Conservation (phyloP, 2,329 filamentous ascomycete species). For the Trichoderma sp. region DNA sequence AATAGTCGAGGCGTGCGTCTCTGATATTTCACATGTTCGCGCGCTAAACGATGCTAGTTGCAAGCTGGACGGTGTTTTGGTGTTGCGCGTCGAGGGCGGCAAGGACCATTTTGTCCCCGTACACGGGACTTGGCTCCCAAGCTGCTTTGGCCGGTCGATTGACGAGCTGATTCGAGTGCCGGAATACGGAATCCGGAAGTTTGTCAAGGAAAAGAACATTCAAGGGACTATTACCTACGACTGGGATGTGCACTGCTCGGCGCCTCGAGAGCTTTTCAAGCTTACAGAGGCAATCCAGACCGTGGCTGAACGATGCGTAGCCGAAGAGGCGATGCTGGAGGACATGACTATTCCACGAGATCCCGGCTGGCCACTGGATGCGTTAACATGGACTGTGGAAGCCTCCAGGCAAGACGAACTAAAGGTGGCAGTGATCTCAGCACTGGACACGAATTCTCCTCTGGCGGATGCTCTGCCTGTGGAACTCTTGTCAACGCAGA, state of each 20-base stretch:
- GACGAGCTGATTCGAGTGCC: constrained; percentile 84
- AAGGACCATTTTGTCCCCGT: constrained; percentile 90
- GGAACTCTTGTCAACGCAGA: constrained; percentile 60
- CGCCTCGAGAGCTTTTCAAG: constrained; percentile 83
- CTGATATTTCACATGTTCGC: constrained; percentile 60
- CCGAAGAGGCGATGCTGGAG: constrained; percentile 61
- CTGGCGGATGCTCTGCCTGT: constrained; percentile 60
- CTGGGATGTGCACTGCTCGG: constrained; percentile 67
- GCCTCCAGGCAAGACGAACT: constrained; percentile 28
- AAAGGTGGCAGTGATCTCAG: constrained; percentile 51
- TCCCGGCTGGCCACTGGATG: constrained; percentile 59
- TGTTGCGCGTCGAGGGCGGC: constrained; percentile 78
- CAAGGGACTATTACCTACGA: constrained; percentile 52
- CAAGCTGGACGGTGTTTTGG: constrained; percentile 78
- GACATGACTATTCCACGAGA: constrained; percentile 50
- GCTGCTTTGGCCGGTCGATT: constrained; percentile 80
- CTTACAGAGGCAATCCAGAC: constrained; percentile 75
- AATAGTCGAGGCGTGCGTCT: constrained; percentile 64
- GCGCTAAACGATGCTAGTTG: constrained; percentile 66
- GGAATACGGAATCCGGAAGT: constrained; percentile 68
- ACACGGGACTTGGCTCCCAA: constrained; percentile 73
- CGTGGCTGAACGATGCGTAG: constrained; percentile 54
- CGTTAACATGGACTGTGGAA: constrained; percentile 34
- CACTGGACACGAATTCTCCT: constrained; percentile 67
- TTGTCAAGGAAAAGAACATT: constrained; percentile 39